Base-by-base conservation (phyloP, 805 yeast species). In the Isabelozyma rhagii region DNA sequence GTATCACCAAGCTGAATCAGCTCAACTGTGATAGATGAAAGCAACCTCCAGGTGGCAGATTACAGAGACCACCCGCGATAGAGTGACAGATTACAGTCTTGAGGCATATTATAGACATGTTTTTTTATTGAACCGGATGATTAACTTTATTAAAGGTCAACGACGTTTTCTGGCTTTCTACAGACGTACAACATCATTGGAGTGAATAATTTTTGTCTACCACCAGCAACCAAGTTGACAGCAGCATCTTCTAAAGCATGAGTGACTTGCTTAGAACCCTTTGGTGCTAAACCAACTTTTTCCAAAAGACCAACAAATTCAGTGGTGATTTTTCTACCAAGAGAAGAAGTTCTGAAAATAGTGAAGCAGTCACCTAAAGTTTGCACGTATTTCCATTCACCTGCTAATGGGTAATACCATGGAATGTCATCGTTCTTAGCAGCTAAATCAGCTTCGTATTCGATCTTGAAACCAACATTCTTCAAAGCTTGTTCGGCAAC, bases 401-500 rank as follows among this genome's bases (percentile, higher is more conserved):
- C 99, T 54, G 94, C 80, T 64, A 94, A 80, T 61, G 99, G 99
- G 69, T 91, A 91, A 77, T 88, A 94, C 99, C 99, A 94, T 59
- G 99, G 99, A 56, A 94, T 80, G 46, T 80, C 88, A 66, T 89
- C 97, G 53, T 80, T 82, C 42, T 74, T 70, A 55, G 85, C 89
- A 49, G 98, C 97, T 64, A 94, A 78, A 68, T 94, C 99, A 60
- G 78, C 76, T 69, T 83, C 83, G 65, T 81, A 81, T 62, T 81
- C 80, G 57, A 94, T 74, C 60, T 89, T 86, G 68, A 94, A 94
- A 11, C 99, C 99, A 56, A 89, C 97, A 44, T 77, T 78, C 68
- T 82, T 78, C 63, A 94, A 80, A 27, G 98, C 98, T 50, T 87
- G 72, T 67, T 84, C 87, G 38, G 99, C 99, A 61, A 89, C 97